Conservation (phyloP, 2,329 filamentous ascomycete species). For the Rhinocladiella mackenziei region DNA sequence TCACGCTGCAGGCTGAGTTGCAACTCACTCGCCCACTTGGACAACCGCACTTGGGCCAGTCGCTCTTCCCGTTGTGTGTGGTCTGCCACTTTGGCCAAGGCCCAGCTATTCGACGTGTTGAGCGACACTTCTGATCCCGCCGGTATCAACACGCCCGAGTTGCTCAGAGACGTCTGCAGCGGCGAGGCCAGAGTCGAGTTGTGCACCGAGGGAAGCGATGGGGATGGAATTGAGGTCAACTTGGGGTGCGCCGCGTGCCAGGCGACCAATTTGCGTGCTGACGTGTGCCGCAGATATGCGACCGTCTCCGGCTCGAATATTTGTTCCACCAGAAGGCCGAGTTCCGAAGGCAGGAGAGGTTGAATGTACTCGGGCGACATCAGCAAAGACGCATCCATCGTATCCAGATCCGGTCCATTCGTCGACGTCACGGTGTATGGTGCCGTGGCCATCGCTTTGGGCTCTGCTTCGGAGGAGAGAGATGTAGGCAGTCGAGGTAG, state of each 20-base stretch:
- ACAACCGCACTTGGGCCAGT: constrained; percentile 65
- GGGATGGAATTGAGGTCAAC: constrained; percentile 30
- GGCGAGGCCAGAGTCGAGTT: constrained; percentile 31
- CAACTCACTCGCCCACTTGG: constrained; percentile 77
- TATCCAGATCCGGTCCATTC: constrained; percentile 66
- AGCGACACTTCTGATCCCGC: constrained; percentile 29
- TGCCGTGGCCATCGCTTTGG: constrained; percentile 26
- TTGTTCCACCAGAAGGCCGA: constrained; percentile 63
- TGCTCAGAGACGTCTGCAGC: constrained; percentile 25
- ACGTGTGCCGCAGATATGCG: constrained; percentile 74
- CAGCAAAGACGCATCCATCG: constrained; percentile 86
- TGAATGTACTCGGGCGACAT: constrained; percentile 90
- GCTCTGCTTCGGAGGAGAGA: constrained; percentile 1
- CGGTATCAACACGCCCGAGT: constrained; percentile 32
- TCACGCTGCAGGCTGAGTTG: constrained; percentile 73
- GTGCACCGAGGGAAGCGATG: constrained; percentile 26
- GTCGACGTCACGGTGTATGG: constrained; percentile 77
- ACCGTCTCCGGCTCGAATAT: constrained; percentile 76
- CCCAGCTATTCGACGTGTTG: constrained; percentile 46
- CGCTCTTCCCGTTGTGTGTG: constrained; percentile 58
- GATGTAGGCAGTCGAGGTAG: constrained; percentile 23
- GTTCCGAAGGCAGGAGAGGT: constrained; percentile 72
- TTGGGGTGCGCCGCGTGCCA: constrained; percentile 54
- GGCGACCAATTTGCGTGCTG: constrained; percentile 73
- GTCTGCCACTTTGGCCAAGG: constrained; percentile 58